Conservation (phyloP, 2,329 filamentous ascomycete genomes). For the Aspergillus glaucus region DNA sequence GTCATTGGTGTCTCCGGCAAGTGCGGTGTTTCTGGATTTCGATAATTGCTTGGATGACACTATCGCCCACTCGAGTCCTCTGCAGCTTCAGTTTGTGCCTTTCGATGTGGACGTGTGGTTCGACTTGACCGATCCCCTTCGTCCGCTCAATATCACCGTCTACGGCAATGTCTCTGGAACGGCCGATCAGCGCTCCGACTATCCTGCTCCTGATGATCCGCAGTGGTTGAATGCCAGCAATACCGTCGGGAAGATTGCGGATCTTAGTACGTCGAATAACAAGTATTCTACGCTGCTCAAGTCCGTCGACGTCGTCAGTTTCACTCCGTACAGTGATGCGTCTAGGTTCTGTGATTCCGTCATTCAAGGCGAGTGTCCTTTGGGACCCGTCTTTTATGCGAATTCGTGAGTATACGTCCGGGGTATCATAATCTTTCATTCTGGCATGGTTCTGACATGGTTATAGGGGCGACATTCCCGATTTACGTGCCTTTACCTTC, state of each 20-base stretch:
- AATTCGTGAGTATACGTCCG: slow-evolving; percentile 39
- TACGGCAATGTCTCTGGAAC: slow-evolving; percentile 89
- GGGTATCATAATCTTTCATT: not conserved
- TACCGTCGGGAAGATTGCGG: slow-evolving; percentile 70
- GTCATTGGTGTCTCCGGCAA: slow-evolving; percentile 34
- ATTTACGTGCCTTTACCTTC: slow-evolving; percentile 67
- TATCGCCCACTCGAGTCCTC: slow-evolving; percentile 53
- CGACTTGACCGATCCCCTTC: slow-evolving; percentile 52
- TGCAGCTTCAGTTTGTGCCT: slow-evolving; percentile 73
- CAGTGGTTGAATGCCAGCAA: slow-evolving; percentile 57
- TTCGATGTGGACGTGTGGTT: slow-evolving; percentile 68
- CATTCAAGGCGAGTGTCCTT: slow-evolving; percentile 62
- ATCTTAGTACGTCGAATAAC: slow-evolving; percentile 52
- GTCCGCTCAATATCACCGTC: slow-evolving; percentile 68
- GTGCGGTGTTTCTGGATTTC: slow-evolving; percentile 67
- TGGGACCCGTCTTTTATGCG: slow-evolving; percentile 64
- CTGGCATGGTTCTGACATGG: not conserved
- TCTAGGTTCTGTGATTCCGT: slow-evolving; percentile 61
- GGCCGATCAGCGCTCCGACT: slow-evolving; percentile 39
- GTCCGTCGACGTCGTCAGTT: slow-evolving; percentile 68
- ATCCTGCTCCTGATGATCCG: slow-evolving; percentile 56
- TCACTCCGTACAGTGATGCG: slow-evolving; percentile 57
- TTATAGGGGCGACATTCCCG: slow-evolving; percentile 39
- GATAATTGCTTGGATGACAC: slow-evolving; percentile 69
- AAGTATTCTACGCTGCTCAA: slow-evolving; percentile 68